Percentiles rank a stretch among this genome's conserved stretches.
phyloP scores from a whole-genome alignment of 1,284 basidiomycete species.

The Naganishia sp. region DNA sequence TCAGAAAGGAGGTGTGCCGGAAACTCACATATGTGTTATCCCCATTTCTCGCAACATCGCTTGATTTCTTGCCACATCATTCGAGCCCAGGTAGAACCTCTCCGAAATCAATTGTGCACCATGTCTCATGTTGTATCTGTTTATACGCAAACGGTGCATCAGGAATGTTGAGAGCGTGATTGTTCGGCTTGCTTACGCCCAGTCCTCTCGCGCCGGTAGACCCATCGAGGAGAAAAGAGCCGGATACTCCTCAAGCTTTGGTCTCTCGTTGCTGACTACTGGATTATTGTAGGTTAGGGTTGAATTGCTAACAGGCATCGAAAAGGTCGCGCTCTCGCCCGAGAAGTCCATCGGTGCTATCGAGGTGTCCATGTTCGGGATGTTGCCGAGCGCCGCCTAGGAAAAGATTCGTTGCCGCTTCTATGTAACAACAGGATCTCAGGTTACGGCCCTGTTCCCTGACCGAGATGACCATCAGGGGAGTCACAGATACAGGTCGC shows the following conservation, averaged over 20 bases:
- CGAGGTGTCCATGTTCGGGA: neutral
- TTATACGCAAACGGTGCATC: neutral
- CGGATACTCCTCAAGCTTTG: constrained; percentile 7
- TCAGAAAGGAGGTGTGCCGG: constrained; percentile 10
- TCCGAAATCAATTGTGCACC: constrained; percentile 90
- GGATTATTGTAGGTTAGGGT: constrained; percentile 12
- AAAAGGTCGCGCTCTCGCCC: neutral
- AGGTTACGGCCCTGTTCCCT: no score
- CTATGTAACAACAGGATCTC: no score
- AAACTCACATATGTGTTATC: constrained; percentile 81
- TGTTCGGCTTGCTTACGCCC: constrained; percentile 5
- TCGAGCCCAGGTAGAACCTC: constrained; percentile 79
- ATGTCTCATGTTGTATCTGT: constrained; percentile 89
- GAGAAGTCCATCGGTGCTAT: constrained; percentile 15
- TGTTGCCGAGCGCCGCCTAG: no score
- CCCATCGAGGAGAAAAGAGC: constrained; percentile 3
- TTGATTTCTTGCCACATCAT: constrained; percentile 79
- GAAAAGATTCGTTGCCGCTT: no score
- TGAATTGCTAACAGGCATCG: neutral
- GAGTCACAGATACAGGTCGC: neutral
- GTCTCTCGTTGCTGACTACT: constrained; percentile 17
- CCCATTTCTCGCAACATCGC: constrained; percentile 64
- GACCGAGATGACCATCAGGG: neutral
- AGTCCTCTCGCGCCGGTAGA: constrained; percentile 21
- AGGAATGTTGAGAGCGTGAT: neutral